Conservation (phyloP, 441 rosid genomes). For the Corymbia citriodora region DNA sequence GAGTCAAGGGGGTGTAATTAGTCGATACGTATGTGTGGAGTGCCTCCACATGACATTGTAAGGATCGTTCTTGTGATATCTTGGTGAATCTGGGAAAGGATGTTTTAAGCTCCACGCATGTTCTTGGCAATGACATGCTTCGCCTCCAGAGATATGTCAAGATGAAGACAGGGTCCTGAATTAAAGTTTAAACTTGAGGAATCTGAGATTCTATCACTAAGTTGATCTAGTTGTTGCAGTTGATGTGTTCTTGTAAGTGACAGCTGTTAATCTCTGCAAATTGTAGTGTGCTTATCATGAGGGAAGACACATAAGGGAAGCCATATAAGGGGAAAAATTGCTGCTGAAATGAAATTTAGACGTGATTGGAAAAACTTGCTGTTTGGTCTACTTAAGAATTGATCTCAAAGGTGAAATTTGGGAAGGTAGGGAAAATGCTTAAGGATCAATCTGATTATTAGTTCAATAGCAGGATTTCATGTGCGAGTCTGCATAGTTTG, state of each 20-base stretch:
- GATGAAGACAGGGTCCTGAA: not conserved
- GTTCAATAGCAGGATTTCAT: not conserved
- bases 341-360: not conserved
- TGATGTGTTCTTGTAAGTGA: not conserved
- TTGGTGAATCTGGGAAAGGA: not conserved
- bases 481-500: not conserved
- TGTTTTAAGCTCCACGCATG: not conserved
- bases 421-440: not conserved
- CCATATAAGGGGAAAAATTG: not conserved
- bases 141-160: not conserved
- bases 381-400: not conserved
- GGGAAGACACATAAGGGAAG: not conserved
- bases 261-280: not conserved
- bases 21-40: not conserved
- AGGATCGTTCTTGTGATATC: not conserved
- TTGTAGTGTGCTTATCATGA: not conserved
- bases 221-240: not conserved
- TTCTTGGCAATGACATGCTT: not conserved
- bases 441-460: not conserved
- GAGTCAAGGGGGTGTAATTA: not conserved
- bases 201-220: not conserved
- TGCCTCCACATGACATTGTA: not conserved
- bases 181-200: not conserved
- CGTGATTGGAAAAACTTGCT: not conserved
- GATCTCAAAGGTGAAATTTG: not conserved